Evolutionary conservation across 768 basidiomycete genomes (phyloP).

Genomic region (Suillus spraguei): DNA sequence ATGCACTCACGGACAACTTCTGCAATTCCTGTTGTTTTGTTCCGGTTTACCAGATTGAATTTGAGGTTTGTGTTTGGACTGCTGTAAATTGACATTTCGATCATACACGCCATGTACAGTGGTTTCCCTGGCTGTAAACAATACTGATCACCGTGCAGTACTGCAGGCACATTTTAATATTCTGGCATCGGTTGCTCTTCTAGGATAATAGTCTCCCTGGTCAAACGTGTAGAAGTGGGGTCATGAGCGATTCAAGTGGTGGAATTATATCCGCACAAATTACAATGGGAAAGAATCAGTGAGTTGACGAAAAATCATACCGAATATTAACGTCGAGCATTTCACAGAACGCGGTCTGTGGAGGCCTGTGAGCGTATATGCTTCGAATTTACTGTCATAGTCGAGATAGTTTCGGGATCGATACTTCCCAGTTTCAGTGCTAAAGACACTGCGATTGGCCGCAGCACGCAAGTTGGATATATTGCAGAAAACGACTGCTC

Average conservation of each 20-base stretch:
- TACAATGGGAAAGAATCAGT: neutral
- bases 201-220: neutral
- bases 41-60: conserved; percentile 1
- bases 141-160: neutral
- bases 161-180: neutral
- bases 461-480: no score
- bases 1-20: conserved; percentile 1
- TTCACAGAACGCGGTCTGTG: neutral
- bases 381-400: conserved; percentile 14
- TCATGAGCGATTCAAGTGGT: no score
- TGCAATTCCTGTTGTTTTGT: neutral
- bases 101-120: conserved; percentile 2
- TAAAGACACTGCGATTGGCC: conserved; percentile 61
- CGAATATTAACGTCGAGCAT: neutral
- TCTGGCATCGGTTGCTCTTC: neutral
- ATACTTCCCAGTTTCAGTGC: conserved; percentile 64
- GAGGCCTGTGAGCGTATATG: neutral
- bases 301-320: neutral
- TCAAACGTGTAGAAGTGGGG: neutral
- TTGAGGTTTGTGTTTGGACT: conserved; percentile 2
- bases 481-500: no score
- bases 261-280: neutral
- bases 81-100: neutral
- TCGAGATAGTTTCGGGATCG: conserved; percentile 41
- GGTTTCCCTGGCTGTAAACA: neutral